A percentile compares a stretch with the other conserved stretches of the same genome.
phyloP scores from a whole-genome alignment of 192 early-diverging fungal species.

The Coemansia sp. region DNA sequence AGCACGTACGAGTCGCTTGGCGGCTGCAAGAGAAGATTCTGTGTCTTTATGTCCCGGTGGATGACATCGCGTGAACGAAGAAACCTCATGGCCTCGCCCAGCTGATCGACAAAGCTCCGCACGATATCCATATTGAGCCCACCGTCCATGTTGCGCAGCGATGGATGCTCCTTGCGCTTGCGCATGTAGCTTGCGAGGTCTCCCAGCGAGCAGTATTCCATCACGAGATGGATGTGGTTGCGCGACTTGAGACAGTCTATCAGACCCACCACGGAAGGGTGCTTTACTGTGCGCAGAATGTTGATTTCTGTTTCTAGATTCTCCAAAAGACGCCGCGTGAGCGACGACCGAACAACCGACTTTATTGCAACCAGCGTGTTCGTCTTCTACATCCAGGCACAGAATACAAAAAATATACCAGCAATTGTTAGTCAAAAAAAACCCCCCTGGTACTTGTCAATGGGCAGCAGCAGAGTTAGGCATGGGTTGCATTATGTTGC shows the following conservation, averaged over 20 bases:
- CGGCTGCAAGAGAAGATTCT: conserved; percentile 83
- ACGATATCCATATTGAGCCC: conserved; percentile 82
- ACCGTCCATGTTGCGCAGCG: conserved; percentile 63
- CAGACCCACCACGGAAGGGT: conserved; percentile 86
- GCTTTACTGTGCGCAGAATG: conserved; percentile 84
- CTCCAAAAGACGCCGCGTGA: conserved; percentile 88
- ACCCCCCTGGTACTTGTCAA: too few species aligned
- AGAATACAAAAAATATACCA: background rate
- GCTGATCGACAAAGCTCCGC: conserved; percentile 82
- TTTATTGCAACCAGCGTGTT: conserved; percentile 83
- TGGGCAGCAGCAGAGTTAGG: background rate
- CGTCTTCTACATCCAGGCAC: conserved; percentile 46
- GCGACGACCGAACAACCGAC: conserved; percentile 81
- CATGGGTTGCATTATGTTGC: background rate
- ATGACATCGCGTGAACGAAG: conserved; percentile 84
- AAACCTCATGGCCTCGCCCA: conserved; percentile 81
- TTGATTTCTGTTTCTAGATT: conserved; percentile 96
- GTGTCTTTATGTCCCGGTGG: conserved; percentile 97
- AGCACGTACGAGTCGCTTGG: conserved; percentile 36
- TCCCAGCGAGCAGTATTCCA: conserved; percentile 97
- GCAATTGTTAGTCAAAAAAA: too few species aligned
- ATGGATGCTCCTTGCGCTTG: conserved; percentile 56
- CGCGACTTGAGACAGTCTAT: conserved; percentile 91
- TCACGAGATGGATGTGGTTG: conserved; percentile 92
- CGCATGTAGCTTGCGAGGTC: conserved; percentile 92